Conservation (phyloP, 257 asterid species). For the Jasminum sambac region DNA sequence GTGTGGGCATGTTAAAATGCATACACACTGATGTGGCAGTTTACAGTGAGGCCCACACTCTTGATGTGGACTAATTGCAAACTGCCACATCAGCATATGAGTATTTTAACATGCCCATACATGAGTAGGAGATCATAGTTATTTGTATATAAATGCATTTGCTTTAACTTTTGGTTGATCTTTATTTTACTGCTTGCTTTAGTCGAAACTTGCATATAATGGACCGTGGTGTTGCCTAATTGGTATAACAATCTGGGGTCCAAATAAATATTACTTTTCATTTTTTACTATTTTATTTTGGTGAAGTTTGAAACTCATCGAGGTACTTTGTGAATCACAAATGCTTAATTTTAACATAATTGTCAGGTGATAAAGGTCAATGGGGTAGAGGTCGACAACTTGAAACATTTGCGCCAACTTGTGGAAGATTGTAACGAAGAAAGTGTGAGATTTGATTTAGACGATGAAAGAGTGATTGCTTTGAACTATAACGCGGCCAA, state of each 20-base stretch:
- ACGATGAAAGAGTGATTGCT: slow-evolving; percentile 83
- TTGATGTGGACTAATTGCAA: no score
- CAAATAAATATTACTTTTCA: background rate
- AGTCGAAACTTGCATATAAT: background rate
- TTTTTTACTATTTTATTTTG: background rate
- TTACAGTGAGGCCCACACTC: no score
- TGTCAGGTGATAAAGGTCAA: slow-evolving; percentile 89
- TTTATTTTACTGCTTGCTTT: background rate
- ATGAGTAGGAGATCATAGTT: no score
- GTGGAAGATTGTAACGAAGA: slow-evolving; percentile 65
- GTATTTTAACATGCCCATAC: no score
- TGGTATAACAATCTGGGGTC: background rate
- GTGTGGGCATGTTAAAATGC: no score
- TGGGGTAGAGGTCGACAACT: slow-evolving; percentile 68
- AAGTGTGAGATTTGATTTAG: slow-evolving; percentile 80
- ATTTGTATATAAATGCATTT: background rate
- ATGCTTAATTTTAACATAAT: background rate
- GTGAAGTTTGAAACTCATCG: background rate
- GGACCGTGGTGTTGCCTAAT: background rate
- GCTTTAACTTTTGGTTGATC: slow-evolving; percentile 4
- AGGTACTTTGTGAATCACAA: no score
- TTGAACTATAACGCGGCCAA: slow-evolving; percentile 68
- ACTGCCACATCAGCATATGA: no score
- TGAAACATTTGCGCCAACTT: slow-evolving; percentile 75
- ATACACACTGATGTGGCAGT: no score